Conservation (phyloP, 23 red algal genomes). For the Chondrus crispus region DNA sequence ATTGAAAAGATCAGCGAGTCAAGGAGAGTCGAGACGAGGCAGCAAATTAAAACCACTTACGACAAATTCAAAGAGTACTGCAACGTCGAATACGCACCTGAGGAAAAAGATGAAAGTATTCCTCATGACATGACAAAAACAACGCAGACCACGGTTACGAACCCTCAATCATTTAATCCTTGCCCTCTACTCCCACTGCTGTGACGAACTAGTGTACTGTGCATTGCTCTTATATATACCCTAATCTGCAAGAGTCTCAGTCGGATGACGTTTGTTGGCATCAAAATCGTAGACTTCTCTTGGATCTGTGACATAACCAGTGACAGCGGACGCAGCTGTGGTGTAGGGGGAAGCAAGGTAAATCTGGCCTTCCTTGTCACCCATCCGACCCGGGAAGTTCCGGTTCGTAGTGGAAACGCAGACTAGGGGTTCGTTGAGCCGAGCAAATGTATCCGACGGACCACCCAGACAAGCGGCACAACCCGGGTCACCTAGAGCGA, state of each 20-base stretch:
- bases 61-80: no score
- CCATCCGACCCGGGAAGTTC: constrained; percentile 98
- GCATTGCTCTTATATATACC: no score
- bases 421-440: constrained; percentile 84
- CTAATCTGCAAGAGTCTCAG: constrained; percentile 59
- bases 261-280: constrained; percentile 31
- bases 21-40: no score
- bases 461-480: constrained; percentile 98
- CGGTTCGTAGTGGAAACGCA: constrained; percentile 97
- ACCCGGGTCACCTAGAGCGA: constrained; percentile 77
- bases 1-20: no score
- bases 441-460: constrained; percentile 97
- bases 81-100: no score
- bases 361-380: constrained; percentile 78
- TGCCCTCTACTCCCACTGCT: no score
- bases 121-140: no score
- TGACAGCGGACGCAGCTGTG: constrained; percentile 89
- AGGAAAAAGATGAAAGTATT: no score
- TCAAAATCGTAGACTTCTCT: constrained; percentile 95
- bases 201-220: no score
- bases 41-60: no score
- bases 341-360: constrained; percentile 97
- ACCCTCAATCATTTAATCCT: no score
- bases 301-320: constrained; percentile 93
- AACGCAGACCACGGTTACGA: no score